Percentiles rank a stretch among this genome's conserved stretches.
Evolutionary conservation across 805 yeast genomes (phyloP).

Genomic region (Candida corydali): DNA sequence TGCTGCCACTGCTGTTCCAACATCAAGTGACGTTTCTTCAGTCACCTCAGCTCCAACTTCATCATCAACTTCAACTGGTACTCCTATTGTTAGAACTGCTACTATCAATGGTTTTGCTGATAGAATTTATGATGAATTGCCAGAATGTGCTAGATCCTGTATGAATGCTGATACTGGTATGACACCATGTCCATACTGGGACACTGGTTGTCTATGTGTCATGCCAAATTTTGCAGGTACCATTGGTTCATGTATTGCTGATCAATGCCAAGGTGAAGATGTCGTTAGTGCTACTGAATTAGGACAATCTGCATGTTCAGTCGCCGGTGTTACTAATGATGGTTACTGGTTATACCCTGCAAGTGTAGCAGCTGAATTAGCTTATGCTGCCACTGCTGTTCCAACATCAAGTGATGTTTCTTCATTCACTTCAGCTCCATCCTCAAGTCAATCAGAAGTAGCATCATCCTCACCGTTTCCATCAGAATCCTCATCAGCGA

Average conservation of each 20-base stretch:
- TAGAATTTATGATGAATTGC: slow-evolving; percentile 22
- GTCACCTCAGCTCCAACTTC: slow-evolving; percentile 2
- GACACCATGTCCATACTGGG: slow-evolving; percentile 36
- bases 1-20: slow-evolving; percentile 17
- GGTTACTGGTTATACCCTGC: slow-evolving; percentile 28
- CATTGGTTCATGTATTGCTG: slow-evolving; percentile 35
- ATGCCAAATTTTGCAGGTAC: slow-evolving; percentile 29
- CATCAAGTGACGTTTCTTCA: slow-evolving; percentile 8
- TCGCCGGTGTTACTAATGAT: slow-evolving; percentile 17
- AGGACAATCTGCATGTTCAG: slow-evolving; percentile 23
- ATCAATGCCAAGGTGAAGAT: slow-evolving; percentile 29
- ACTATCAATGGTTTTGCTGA: slow-evolving; percentile 36
- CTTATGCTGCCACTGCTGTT: slow-evolving; percentile 17
- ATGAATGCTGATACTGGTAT: slow-evolving; percentile 25
- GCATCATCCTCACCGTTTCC: background rate
- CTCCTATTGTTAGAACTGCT: slow-evolving; percentile 41
- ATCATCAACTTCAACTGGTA: slow-evolving; percentile 4
- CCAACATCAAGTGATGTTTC: slow-evolving; percentile 3
- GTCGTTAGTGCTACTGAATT: slow-evolving; percentile 24
- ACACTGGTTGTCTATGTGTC: slow-evolving; percentile 42
- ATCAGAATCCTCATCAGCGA: slow-evolving; percentile 4
- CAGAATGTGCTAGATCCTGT: slow-evolving; percentile 41
- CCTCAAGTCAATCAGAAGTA: slow-evolving; percentile 7
- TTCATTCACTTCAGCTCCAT: background rate
- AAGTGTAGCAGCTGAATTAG: slow-evolving; percentile 12